These are phyloP conservation scores for Monosporozyma servazzii DNA, from an alignment of 805 yeast species.

Conservation along the genomic window DNA sequence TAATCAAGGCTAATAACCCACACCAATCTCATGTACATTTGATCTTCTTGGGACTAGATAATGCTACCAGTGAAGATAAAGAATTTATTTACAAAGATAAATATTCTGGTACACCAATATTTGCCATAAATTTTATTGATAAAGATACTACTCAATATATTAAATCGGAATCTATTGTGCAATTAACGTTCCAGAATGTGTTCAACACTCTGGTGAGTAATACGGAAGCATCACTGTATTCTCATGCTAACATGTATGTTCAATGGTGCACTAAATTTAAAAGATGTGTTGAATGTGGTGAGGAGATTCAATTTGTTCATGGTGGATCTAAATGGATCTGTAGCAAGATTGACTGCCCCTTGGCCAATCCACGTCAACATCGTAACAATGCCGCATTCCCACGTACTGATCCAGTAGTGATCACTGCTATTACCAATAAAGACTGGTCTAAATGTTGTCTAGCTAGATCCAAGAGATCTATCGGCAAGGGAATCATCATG, in stretches of 20 bases:
- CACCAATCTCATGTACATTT: slow-evolving; percentile 12
- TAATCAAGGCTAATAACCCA: neutral
- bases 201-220: slow-evolving; percentile 15
- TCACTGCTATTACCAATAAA: slow-evolving; percentile 63
- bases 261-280: slow-evolving; percentile 74
- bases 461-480: slow-evolving; percentile 60
- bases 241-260: slow-evolving; percentile 74
- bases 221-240: slow-evolving; percentile 54
- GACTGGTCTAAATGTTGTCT: slow-evolving; percentile 55
- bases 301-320: slow-evolving; percentile 47
- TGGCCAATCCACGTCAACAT: neutral
- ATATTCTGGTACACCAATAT: slow-evolving; percentile 55
- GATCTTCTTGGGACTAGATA: slow-evolving; percentile 19
- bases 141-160: slow-evolving; percentile 1
- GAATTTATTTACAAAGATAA: slow-evolving; percentile 31
- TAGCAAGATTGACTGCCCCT: slow-evolving; percentile 27
- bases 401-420: slow-evolving; percentile 82
- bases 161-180: slow-evolving; percentile 1
- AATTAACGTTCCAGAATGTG: slow-evolving; percentile 7
- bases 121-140: slow-evolving; percentile 45
- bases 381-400: slow-evolving; percentile 76
- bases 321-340: slow-evolving; percentile 60
- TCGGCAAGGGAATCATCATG: slow-evolving; percentile 34
- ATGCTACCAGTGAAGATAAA: neutral
- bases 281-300: slow-evolving; percentile 85